Evolutionary conservation across 495 filamentous ascomycete species (phyloP).

Genomic region (Penicillium alfredii): DNA sequence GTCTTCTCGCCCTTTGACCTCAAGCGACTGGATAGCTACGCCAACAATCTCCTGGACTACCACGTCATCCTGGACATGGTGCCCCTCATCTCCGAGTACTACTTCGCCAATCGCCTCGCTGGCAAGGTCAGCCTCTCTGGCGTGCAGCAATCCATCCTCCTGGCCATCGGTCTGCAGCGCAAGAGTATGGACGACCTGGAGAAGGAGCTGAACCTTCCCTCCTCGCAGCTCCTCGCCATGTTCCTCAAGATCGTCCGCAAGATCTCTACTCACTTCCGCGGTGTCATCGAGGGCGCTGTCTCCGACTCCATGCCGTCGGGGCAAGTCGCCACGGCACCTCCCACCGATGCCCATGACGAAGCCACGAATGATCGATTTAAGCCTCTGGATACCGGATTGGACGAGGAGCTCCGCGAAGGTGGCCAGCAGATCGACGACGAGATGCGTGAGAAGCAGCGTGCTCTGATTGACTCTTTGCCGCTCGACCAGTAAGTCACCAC

Average conservation of each 20-base stretch:
- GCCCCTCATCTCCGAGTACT: slow-evolving; percentile 69
- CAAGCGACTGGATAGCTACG: slow-evolving; percentile 89
- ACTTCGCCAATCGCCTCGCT: slow-evolving; percentile 72
- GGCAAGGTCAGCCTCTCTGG: slow-evolving; percentile 61
- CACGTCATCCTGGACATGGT: slow-evolving; percentile 95
- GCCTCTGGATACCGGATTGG: slow-evolving; percentile 53
- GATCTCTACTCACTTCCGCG: slow-evolving; percentile 67
- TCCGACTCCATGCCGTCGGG: slow-evolving; percentile 60
- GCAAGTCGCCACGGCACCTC: slow-evolving; percentile 43
- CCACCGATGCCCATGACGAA: slow-evolving; percentile 58
- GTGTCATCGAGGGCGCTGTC: slow-evolving; percentile 67
- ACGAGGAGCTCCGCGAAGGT: slow-evolving; percentile 83
- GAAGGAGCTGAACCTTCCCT: slow-evolving; percentile 66
- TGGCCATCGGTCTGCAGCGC: slow-evolving; percentile 82
- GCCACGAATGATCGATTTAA: no score
- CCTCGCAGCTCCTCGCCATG: slow-evolving; percentile 84
- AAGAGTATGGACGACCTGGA: slow-evolving; percentile 80
- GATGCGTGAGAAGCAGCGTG: slow-evolving; percentile 70
- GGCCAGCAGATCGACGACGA: slow-evolving; percentile 66
- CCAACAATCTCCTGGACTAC: slow-evolving; percentile 94
- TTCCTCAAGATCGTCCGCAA: slow-evolving; percentile 95
- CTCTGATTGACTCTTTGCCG: slow-evolving; percentile 81
- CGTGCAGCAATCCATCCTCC: slow-evolving; percentile 77
- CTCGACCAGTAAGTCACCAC: slow-evolving; percentile 67
- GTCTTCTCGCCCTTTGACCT: slow-evolving; percentile 85